Base-by-base conservation (phyloP, 1,284 basidiomycete species). In the Xanthoconium separans region DNA sequence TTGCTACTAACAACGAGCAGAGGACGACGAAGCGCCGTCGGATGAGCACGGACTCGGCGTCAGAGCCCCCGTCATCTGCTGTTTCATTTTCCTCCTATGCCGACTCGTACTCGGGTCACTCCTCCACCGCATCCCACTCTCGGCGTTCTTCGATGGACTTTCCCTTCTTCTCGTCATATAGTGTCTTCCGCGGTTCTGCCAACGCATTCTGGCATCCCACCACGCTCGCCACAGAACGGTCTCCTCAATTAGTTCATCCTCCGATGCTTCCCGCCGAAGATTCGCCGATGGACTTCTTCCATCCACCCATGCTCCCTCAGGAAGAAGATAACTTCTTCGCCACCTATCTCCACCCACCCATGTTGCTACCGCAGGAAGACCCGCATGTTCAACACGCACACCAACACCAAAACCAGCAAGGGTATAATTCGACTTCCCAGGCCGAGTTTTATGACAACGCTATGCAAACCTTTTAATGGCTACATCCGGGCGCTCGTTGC, bases 201-300 rank as follows among this genome's bases (percentile, higher is more conserved):
- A 84, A 79, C 58, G 76, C 82, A 10, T 84, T 85, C 63, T 89
- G 86, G 85, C 87, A 89, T 66, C 85, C 87, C 3, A 84, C 85
- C 6, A 85, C 86, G 78, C 75, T 85, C 56, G 74, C 81, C 2
- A 70, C 71, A 43, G 74, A 76, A 54, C 71, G 76, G 54, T 82
- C 81, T 11, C 79, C 80, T 5, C 75, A 76, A 44, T 66, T 80
- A 49, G 72, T 82, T 56, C 85, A 85, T 54, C 83, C 82, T n/a
- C 81, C 81, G 20, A 81, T 84, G 80, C 72, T 83, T 15, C 77
- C 78, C 0, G 68, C 73, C 1, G 74, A 78, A 7, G 76, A 77
- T 57, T 70, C 73, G 6, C 73, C 74, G 42, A 77, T 81, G 75
- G 79, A 81, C 59, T 81, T 76, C 59, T 69, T 81, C 31, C 81